These are phyloP conservation scores for Diutina siamensis DNA, from an alignment of 1,139 yeast species.

Conservation along the genomic window DNA sequence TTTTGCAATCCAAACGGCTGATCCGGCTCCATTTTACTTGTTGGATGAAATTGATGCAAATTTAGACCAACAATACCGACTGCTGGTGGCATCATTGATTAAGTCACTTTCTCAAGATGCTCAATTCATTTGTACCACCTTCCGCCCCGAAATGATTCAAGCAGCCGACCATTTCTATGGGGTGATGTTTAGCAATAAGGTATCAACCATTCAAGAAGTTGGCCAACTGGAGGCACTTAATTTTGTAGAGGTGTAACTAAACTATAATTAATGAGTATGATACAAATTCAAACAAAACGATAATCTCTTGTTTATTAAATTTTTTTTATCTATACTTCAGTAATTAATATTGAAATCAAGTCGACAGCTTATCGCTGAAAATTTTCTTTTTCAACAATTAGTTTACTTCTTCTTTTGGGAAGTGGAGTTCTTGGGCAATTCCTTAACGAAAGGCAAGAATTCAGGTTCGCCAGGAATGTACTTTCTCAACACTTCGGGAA, in stretches of 20 bases:
- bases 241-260: slow-evolving; percentile 45
- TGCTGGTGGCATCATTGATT: slow-evolving; percentile 75
- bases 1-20: slow-evolving; percentile 86
- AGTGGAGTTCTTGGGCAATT: slow-evolving; percentile 88
- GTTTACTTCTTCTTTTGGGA: slow-evolving; percentile 54
- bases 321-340: too few species aligned
- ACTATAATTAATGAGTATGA: too few species aligned
- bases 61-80: slow-evolving; percentile 82
- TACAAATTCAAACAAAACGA: too few species aligned
- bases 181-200: slow-evolving; percentile 73
- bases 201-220: slow-evolving; percentile 68
- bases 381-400: too few species aligned
- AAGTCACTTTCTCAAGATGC: slow-evolving; percentile 52
- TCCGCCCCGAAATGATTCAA: slow-evolving; percentile 84
- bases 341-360: too few species aligned
- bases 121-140: slow-evolving; percentile 93
- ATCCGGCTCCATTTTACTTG: slow-evolving; percentile 93
- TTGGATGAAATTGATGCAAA: slow-evolving; percentile 97
- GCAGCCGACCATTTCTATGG: slow-evolving; percentile 85
- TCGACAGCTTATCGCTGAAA: too few species aligned
- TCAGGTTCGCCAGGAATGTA: slow-evolving; percentile 98
- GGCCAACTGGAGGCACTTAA: slow-evolving; percentile 61
- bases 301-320: too few species aligned
- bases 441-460: slow-evolving; percentile 81
- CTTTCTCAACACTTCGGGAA: slow-evolving; percentile 91